Evolutionary conservation across 108 stramenopile genomes (phyloP), one percentile per base, ranked within the genome.

Genomic region (Thalassiosira profunda): DNA sequence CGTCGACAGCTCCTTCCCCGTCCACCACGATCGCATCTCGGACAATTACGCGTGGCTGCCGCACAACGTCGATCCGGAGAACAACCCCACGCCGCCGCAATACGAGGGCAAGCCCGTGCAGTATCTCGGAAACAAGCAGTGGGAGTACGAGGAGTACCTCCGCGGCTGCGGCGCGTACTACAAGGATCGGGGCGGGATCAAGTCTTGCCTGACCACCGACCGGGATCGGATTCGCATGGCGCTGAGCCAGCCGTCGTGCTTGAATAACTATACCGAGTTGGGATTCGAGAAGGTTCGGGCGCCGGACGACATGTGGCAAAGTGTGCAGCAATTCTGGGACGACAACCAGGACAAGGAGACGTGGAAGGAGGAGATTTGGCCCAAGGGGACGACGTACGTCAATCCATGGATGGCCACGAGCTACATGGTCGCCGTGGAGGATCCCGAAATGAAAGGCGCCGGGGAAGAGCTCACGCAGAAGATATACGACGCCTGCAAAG

Each of bases 1-100:
- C 36, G 65, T 86, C 38, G 83, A 88, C 60, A 31, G 55, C 14
- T 88, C 87, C 21, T 88, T 85, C 79, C 90, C 90, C 21, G 83
- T 70, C 47, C 80, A 79, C 40, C 30, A 46, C 47, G n/a, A 47
- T n/a, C 21, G 33, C 23, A 72, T 84, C 4, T 64, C 66, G 54
- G 60, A 58, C 67, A 80, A 86, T 34, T 83, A 83, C 58, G 56
- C 49, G 1, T 86, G 75, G 81, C 49, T 84, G 2, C 86, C 86
- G 3, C 82, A 83, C 64, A 84, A 87, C 46, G 77, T n/a, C n/a
- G n/a, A 82, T 36, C 72, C 80, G 2, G n/a, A 24, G 11, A 25
- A 42, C 31, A 12, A 49, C 15, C 37, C 60, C 15, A 54, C 49
- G 6, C 77, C 83, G 0, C 35, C 18, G 0, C 53, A 82, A 40